Evolutionary conservation across 176 grass and related monocot species (phyloP).

Genomic region (Panicum miliaceum): DNA sequence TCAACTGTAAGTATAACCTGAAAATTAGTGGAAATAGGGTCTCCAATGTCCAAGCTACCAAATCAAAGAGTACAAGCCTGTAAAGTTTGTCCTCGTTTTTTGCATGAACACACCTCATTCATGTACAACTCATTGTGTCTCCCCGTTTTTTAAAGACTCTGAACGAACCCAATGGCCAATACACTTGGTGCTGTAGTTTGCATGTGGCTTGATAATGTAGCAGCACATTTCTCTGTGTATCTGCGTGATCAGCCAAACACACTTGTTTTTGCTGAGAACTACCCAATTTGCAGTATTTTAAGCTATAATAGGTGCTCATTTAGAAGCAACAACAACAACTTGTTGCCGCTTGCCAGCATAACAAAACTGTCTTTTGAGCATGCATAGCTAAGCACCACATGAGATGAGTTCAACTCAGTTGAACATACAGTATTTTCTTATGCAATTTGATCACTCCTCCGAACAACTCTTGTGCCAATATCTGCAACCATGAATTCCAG

Average conservation of each 20-base stretch:
- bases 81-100: conserved; percentile 18
- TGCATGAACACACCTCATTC: conserved; percentile 6
- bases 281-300: conserved; percentile 35
- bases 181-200: conserved; percentile 8
- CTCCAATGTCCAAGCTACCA: background rate
- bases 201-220: conserved; percentile 32
- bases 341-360: background rate
- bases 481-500: background rate
- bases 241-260: background rate
- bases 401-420: background rate
- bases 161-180: conserved; percentile 9
- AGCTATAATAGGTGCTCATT: background rate
- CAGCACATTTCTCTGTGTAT: background rate
- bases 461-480: background rate
- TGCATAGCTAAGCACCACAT: conserved; percentile 10
- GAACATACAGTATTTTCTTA: background rate
- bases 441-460: background rate
- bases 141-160: conserved; percentile 5
- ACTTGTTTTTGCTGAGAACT: background rate
- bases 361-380: background rate
- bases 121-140: conserved; percentile 17
- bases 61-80: conserved; percentile 11
- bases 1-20: background rate
- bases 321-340: conserved; percentile 6
- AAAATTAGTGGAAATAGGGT: background rate